Percentiles rank a stretch among this genome's conserved stretches.
Evolutionary conservation across 768 basidiomycete species (phyloP).

Genomic region (Multifurca ochricompacta): DNA sequence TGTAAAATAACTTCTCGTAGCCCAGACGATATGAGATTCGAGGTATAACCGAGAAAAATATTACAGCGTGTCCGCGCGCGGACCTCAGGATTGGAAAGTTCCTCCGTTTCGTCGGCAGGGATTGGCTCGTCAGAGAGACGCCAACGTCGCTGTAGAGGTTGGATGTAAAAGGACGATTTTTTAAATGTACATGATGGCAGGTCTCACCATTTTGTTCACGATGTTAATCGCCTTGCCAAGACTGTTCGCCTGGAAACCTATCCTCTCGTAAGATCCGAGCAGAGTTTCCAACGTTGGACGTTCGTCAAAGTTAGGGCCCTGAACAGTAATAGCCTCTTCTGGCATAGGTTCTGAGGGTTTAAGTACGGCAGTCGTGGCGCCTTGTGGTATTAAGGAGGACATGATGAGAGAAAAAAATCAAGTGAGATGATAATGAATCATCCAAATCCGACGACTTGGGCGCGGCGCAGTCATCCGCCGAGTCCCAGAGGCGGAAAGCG

Average conservation of each 20-base stretch:
- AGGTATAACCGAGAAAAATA: conserved; percentile 96
- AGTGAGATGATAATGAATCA: not conserved
- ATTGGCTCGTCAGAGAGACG: conserved; percentile 81
- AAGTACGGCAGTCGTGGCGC: conserved; percentile 69
- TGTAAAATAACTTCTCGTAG: conserved; percentile 87
- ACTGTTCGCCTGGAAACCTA: conserved; percentile 97
- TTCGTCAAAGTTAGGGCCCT: conserved; percentile 84
- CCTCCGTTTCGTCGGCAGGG: conserved; percentile 60
- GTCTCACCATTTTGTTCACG: conserved; percentile 84
- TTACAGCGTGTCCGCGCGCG: conserved; percentile 71
- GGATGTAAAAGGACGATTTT: not conserved
- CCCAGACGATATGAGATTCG: conserved; percentile 97
- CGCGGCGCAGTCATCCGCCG: not conserved
- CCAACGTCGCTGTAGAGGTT: conserved; percentile 62
- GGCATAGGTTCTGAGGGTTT: conserved; percentile 68
- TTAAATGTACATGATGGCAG: not conserved
- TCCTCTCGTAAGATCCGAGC: conserved; percentile 73
- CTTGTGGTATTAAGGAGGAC: conserved; percentile 36
- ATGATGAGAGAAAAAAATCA: not conserved
- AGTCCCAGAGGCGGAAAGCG: not conserved
- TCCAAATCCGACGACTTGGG: not conserved
- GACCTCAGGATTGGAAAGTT: conserved; percentile 48
- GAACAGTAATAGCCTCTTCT: conserved; percentile 56
- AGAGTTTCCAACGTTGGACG: conserved; percentile 58
- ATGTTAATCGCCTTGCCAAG: conserved; percentile 83